phyloP scores from a whole-genome alignment of 805 yeast genomes.

The Grigorovia jiainica region DNA sequence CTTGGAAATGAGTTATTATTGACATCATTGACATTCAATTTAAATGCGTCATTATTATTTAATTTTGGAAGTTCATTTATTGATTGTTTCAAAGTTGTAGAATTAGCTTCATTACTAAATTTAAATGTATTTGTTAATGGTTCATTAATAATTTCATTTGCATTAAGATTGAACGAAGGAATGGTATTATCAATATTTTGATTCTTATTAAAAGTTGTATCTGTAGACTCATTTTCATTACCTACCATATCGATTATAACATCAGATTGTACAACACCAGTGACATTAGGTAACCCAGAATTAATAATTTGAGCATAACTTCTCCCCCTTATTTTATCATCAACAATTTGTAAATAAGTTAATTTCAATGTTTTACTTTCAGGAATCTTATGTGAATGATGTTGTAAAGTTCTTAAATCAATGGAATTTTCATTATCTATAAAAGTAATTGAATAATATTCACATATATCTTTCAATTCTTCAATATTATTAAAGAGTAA shows the following conservation, averaged over 20 bases:
- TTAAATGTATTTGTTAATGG: too few relatives aligned
- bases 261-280: not conserved
- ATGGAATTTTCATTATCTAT: conserved; percentile 33
- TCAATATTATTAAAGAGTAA: conserved; percentile 60
- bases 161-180: not conserved
- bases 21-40: not conserved
- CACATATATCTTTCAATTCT: conserved; percentile 47
- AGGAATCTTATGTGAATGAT: conserved; percentile 27
- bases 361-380: conserved; percentile 38
- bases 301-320: conserved; percentile 32
- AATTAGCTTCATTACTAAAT: too few relatives aligned
- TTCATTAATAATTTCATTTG: too few relatives aligned
- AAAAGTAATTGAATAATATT: conserved; percentile 50
- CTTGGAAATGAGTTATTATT: not conserved
- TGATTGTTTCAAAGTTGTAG: not conserved
- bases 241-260: not conserved
- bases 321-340: conserved; percentile 29
- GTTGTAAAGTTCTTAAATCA: conserved; percentile 36
- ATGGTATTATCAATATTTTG: not conserved
- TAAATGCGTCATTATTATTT: not conserved
- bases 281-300: conserved; percentile 26
- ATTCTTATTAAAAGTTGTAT: too few relatives aligned
- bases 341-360: conserved; percentile 36
- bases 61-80: not conserved
- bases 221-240: not conserved